phyloP scores from a whole-genome alignment of 768 basidiomycete genomes.

The Pisolithus tinctorius region DNA sequence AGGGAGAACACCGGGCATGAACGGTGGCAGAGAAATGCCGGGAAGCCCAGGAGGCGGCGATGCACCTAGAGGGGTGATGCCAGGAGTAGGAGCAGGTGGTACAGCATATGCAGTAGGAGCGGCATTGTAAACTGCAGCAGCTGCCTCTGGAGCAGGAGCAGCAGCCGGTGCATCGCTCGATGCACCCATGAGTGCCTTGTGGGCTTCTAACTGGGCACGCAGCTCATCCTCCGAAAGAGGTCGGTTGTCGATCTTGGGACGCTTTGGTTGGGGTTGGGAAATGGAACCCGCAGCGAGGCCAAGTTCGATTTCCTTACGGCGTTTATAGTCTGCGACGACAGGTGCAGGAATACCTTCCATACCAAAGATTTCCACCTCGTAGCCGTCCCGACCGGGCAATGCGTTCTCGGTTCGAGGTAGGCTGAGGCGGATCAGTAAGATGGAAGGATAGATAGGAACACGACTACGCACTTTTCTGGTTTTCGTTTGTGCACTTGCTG shows the following conservation, averaged over 20 bases:
- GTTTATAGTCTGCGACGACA: slow-evolving; percentile 93
- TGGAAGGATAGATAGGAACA: slow-evolving; percentile 6
- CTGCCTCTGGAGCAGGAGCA: slow-evolving; percentile 31
- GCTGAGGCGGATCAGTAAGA: slow-evolving; percentile 25
- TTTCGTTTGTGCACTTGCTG: slow-evolving; percentile 99
- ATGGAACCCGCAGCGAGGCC: slow-evolving; percentile 80
- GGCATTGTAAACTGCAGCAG: slow-evolving; percentile 65
- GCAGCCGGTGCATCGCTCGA: slow-evolving; percentile 29
- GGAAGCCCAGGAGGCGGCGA: slow-evolving; percentile 36
- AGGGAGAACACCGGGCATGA: slow-evolving; percentile 33
- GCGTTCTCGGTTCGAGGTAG: slow-evolving; percentile 94
- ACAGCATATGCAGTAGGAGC: slow-evolving; percentile 64
- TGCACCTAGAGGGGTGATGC: slow-evolving; percentile 21
- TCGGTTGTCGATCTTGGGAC: slow-evolving; percentile 74
- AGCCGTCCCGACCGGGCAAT: slow-evolving; percentile 91
- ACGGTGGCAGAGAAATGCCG: slow-evolving; percentile 38
- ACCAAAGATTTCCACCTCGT: slow-evolving; percentile 98
- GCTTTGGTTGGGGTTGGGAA: slow-evolving; percentile 73
- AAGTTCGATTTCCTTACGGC: slow-evolving; percentile 90
- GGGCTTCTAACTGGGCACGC: slow-evolving; percentile 77
- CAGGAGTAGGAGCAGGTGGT: slow-evolving; percentile 30
- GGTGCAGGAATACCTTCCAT: slow-evolving; percentile 98
- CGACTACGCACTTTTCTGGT: slow-evolving; percentile 54
- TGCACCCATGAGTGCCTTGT: slow-evolving; percentile 86
- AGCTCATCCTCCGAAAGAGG: slow-evolving; percentile 79